Evolutionary conservation across 768 basidiomycete species (phyloP).

Genomic region (Amanita pallidorosea): DNA sequence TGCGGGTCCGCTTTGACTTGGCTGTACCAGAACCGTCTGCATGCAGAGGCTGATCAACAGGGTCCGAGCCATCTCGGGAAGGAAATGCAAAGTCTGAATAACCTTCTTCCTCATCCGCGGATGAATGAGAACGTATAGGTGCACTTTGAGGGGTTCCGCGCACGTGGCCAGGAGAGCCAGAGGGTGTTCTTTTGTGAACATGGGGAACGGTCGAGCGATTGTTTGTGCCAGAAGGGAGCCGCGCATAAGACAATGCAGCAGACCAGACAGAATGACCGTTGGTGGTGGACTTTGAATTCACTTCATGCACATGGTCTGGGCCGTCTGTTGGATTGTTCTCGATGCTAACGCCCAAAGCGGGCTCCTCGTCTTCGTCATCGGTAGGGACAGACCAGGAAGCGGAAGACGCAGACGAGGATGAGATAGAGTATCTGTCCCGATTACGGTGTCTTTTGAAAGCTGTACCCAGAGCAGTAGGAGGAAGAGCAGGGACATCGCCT

Average conservation of each 20-base stretch:
- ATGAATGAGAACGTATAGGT: constrained; percentile 26
- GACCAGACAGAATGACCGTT: constrained; percentile 23
- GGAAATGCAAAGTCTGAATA: constrained; percentile 29
- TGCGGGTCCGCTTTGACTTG: constrained; percentile 41
- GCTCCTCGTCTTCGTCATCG: constrained; percentile 53
- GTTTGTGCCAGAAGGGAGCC: constrained; percentile 64
- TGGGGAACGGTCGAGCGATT: constrained; percentile 49
- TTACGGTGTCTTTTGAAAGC: constrained; percentile 34
- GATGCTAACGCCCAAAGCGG: constrained; percentile 20
- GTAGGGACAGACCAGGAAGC: constrained; percentile 54
- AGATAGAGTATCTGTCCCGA: constrained; percentile 41
- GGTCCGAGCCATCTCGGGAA: constrained; percentile 25
- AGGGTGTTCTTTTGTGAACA: constrained; percentile 44
- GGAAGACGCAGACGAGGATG: constrained; percentile 57
- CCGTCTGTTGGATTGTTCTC: constrained; percentile 25
- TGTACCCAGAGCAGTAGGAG: constrained; percentile 55
- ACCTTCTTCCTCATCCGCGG: constrained; percentile 35
- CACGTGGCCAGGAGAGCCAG: constrained; percentile 23
- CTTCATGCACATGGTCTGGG: constrained; percentile 27
- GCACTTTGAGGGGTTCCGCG: constrained; percentile 31
- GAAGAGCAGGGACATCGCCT: constrained; percentile 54
- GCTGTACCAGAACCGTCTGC: constrained; percentile 16
- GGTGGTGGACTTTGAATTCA: constrained; percentile 30
- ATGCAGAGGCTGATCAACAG: constrained; percentile 17
- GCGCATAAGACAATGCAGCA: constrained; percentile 51